phyloP scores from a whole-genome alignment of 495 filamentous ascomycete species.

The Eremomyces bilateralis region DNA sequence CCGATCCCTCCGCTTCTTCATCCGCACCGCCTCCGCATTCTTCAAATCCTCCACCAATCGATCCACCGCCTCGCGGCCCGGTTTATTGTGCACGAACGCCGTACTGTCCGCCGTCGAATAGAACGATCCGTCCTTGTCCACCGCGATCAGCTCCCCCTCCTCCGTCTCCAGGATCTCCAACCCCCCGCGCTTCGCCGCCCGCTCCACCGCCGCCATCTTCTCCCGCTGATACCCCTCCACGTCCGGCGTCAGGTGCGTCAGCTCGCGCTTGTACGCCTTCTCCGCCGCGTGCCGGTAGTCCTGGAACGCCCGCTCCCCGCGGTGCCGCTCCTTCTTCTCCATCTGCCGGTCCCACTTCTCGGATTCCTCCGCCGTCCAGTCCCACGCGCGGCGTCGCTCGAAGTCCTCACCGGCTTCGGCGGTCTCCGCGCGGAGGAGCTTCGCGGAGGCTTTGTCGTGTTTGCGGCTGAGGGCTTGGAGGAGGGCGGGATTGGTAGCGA shows the following conservation, averaged over 20 bases:
- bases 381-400: slow-evolving; percentile 94
- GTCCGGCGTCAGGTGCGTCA: slow-evolving; percentile 40
- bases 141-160: slow-evolving; percentile 80
- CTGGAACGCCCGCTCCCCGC: slow-evolving; percentile 72
- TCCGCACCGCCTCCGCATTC: slow-evolving; percentile 66
- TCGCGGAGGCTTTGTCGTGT: slow-evolving; percentile 70
- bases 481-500: slow-evolving; percentile 27
- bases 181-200: slow-evolving; percentile 55
- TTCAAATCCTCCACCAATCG: slow-evolving; percentile 64
- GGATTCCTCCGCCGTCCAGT: slow-evolving; percentile 87
- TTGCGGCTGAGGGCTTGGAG: slow-evolving; percentile 54
- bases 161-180: slow-evolving; percentile 85
- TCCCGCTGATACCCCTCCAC: slow-evolving; percentile 64
- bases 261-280: slow-evolving; percentile 84
- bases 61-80: slow-evolving; percentile 77
- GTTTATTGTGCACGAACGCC: slow-evolving; percentile 65
- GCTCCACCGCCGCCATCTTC: slow-evolving; percentile 66
- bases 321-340: slow-evolving; percentile 63
- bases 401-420: slow-evolving; percentile 77
- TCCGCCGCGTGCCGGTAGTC: slow-evolving; percentile 71
- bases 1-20: slow-evolving; percentile 68
- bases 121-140: slow-evolving; percentile 77
- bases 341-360: slow-evolving; percentile 83
- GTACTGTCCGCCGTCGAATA: slow-evolving; percentile 70
- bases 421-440: slow-evolving; percentile 77